Percentiles rank a stretch among this genome's conserved stretches.
phyloP scores from a whole-genome alignment of 2,329 filamentous ascomycete species.

The Rutstroemia sp. region DNA sequence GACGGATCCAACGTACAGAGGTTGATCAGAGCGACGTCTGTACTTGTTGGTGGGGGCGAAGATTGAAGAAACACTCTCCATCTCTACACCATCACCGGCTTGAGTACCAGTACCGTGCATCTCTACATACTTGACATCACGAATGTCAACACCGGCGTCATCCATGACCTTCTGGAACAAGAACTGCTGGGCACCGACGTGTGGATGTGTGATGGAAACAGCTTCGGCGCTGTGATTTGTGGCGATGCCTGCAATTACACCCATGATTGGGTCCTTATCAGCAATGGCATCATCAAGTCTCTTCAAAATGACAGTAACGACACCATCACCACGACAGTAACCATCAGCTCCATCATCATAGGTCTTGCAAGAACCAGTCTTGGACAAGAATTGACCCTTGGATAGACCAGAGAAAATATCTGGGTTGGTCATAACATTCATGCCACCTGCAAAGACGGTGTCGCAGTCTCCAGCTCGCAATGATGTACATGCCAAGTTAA shows the following conservation, averaged over 20 bases:
- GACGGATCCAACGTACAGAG: slow-evolving; percentile 8
- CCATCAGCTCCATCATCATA: slow-evolving; percentile 15
- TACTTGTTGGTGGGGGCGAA: slow-evolving; percentile 20
- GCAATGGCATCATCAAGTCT: slow-evolving; percentile 29
- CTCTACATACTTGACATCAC: slow-evolving; percentile 12
- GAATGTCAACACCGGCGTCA: slow-evolving; percentile 6
- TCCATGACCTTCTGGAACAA: slow-evolving; percentile 10
- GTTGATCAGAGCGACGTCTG: slow-evolving; percentile 10
- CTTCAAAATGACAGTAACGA: slow-evolving; percentile 51
- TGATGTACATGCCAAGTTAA: slow-evolving; percentile 46
- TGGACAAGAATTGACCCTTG: slow-evolving; percentile 37
- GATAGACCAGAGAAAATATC: slow-evolving; percentile 16
- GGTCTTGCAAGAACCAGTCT: slow-evolving; percentile 34
- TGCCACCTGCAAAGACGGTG: slow-evolving; percentile 34
- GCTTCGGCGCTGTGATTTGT: slow-evolving; percentile 41
- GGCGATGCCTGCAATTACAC: slow-evolving; percentile 37
- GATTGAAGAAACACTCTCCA: slow-evolving; percentile 8
- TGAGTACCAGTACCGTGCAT: slow-evolving; percentile 13
- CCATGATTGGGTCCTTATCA: slow-evolving; percentile 50
- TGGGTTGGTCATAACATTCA: slow-evolving; percentile 28
- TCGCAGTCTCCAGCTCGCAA: slow-evolving; percentile 39
- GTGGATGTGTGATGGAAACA: slow-evolving; percentile 7
- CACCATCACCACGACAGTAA: slow-evolving; percentile 27
- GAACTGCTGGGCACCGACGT: slow-evolving; percentile 9
- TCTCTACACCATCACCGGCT: slow-evolving; percentile 10